Evolutionary conservation across 2,329 filamentous ascomycete genomes (phyloP), one percentile per base, ranked within the genome.

Genomic region (Colletotrichum sublineola): DNA sequence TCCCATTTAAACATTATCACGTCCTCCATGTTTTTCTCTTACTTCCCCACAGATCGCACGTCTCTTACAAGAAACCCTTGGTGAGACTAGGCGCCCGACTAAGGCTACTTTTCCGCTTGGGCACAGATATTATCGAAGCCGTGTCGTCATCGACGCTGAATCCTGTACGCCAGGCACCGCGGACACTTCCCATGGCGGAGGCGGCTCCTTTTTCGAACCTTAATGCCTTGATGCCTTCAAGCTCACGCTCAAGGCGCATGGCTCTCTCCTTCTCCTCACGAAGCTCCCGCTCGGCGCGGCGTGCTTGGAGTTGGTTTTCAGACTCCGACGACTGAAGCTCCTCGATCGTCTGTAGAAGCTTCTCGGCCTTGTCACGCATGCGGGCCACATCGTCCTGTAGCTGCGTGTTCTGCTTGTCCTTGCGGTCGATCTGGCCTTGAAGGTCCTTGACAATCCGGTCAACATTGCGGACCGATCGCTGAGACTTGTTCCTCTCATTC

Each of bases 381-480:
- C 96, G 93, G 76, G 87, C 86, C 69, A 97, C 89, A 78, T 98
- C 96, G 65, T 98, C 96, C 67, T 91, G 88, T 24, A 97, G 87
- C 79, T 96, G 92, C 6, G 86, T 79, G 77, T 95, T 94, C 77
- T 94, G 91, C 84, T 97, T 98, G 75, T 98, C 96, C 77, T 95
- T 94, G 77, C 96, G 94, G 60, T 97, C 95, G 76, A 99, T 93
- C 81, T 98, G 96, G 33, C 91, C 88, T 82, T 98, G 94, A 33
- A 98, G 89, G 81, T 98, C 96, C 82, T 96, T 96, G 78, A 98
- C 95, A 1, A 92, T 94, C 74, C 96, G 94, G 84, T 98, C 96
- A 36, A 98, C 92, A 79, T 97, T 97, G 77, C 96, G 95, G 31
- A 94, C 92, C 62, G 93, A 95, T 69, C 96, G 93, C 77, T 95